Evolutionary conservation across 495 filamentous ascomycete species (phyloP), one percentile per base, ranked within the genome.

Genomic region (Aspergillus sclerotiicarbonarius): DNA sequence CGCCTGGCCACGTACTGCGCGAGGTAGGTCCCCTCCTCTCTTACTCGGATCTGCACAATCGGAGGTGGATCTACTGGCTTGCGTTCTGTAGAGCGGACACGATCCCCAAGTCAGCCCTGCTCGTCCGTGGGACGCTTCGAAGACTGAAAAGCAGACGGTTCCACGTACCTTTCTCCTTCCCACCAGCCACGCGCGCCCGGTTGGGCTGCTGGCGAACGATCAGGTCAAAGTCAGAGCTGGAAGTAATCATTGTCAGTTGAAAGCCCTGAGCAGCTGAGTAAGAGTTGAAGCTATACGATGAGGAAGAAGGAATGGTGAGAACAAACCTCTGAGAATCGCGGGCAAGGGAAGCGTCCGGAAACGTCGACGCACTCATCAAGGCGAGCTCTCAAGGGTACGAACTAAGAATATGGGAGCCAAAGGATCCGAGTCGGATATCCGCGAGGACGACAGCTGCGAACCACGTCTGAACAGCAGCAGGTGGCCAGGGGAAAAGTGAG

Each of bases 61-160:
- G 94, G 94, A 21, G 93, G 94, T 47, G 94, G 94, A 68, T 98
- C 94, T 67, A 98, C 86, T 3, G 94, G 91, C 72, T 96, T 96
- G 62, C 94, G 88, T 63, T 91, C 94, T 96, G 75, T 29, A 50
- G 43, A 56, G 49, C 29, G 54, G 46, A 48, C 45, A 46, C 35
- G 50, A 53, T 25, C 47, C 53, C 29, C 43, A 56, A 50, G 54
- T 59, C 50, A 65, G 61, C 54, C 39, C 49, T 46, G 52, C 37
- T 52, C 21, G 31, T 51, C 53, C 44, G 19, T 41, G 39, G 15
- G 35, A 29, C 9, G 29, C 25, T 16, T 12, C 15, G 13, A 12
- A 12, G 37, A 41, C 33, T 50, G 37, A 31, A 21, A 15, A 37
- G 25, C 35, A 35, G 16, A 19, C 50, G 52, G 50, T 41, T 37